Evolutionary conservation across 768 basidiomycete genomes (phyloP).

Genomic region (Pisolithus marmoratus): DNA sequence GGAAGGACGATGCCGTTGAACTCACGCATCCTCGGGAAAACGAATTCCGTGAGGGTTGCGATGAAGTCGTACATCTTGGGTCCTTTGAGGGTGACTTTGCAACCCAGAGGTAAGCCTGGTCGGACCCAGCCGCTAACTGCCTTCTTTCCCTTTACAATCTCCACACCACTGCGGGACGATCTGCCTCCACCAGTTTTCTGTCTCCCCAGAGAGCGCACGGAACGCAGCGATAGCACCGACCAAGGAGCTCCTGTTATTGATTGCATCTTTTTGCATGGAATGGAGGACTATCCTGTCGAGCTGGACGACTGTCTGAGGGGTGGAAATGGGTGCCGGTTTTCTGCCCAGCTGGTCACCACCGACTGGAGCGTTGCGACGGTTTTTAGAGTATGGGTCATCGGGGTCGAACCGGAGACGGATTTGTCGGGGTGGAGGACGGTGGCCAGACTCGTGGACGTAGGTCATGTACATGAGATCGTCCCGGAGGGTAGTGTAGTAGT

Average conservation of each 20-base stretch:
- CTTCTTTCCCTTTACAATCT: slow-evolving; percentile 67
- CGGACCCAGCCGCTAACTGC: slow-evolving; percentile 79
- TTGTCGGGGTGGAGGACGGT: slow-evolving; percentile 46
- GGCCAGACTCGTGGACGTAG: slow-evolving; percentile 69
- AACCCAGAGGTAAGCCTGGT: slow-evolving; percentile 75
- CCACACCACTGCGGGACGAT: slow-evolving; percentile 66
- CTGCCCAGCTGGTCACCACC: slow-evolving; percentile 66
- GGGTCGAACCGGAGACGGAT: slow-evolving; percentile 72
- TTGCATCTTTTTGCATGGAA: slow-evolving; percentile 77
- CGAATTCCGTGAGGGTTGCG: slow-evolving; percentile 83
- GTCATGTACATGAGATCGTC: slow-evolving; percentile 95
- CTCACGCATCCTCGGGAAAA: slow-evolving; percentile 89
- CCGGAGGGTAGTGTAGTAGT: slow-evolving; percentile 78
- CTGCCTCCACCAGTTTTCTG: slow-evolving; percentile 66
- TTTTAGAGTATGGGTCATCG: slow-evolving; percentile 74
- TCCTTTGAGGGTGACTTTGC: slow-evolving; percentile 86
- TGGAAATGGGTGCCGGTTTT: slow-evolving; percentile 61
- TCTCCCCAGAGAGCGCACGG: slow-evolving; percentile 83
- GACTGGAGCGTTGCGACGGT: slow-evolving; percentile 68
- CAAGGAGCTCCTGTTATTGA: slow-evolving; percentile 63
- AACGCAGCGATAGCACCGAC: slow-evolving; percentile 85
- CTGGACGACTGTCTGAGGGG: slow-evolving; percentile 60
- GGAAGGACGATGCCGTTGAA: slow-evolving; percentile 81
- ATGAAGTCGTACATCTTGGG: slow-evolving; percentile 95
- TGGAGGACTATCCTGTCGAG: slow-evolving; percentile 86